phyloP scores from a whole-genome alignment of 78 protist genomes.

The Goniomonas avonlea region DNA sequence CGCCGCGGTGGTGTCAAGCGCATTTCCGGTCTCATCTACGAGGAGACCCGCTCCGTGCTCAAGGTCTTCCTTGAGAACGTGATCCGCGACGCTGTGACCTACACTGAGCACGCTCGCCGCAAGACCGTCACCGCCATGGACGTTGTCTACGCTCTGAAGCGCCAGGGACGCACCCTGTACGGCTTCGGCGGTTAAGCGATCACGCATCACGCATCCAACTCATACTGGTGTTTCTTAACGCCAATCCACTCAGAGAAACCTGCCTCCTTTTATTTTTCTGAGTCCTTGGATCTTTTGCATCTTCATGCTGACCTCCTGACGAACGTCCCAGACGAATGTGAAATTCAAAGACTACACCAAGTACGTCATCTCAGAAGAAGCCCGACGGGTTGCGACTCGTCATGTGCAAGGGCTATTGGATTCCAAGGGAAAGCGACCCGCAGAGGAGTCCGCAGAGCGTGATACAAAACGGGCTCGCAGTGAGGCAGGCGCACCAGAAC shows the following conservation, averaged over 20 bases:
- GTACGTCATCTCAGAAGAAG: neutral
- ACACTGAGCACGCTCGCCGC: conserved; percentile 92
- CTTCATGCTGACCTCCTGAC: neutral
- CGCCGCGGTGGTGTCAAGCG: conserved; percentile 93
- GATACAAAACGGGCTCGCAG: too few species aligned
- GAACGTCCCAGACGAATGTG: too few species aligned
- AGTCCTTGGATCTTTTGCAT: neutral
- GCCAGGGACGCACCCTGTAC: conserved; percentile 92
- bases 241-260: too few species aligned
- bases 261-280: neutral
- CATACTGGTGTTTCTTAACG: neutral
- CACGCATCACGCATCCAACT: neutral
- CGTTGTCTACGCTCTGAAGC: conserved; percentile 89
- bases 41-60: conserved; percentile 74
- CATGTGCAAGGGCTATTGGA: neutral
- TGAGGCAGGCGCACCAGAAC: too few species aligned
- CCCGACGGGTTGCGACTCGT: neutral
- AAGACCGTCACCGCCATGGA: conserved; percentile 94
- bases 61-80: conserved; percentile 71
- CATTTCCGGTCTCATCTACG: conserved; percentile 89
- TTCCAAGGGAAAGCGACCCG: too few species aligned
- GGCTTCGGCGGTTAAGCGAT: conserved; percentile 60
- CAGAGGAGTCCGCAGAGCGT: too few species aligned
- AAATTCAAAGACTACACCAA: too few species aligned
- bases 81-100: conserved; percentile 86